Percentiles rank a stretch among this genome's conserved stretches.
Evolutionary conservation across 169 alveolate genomes (phyloP).

Genomic region (Plasmodium billcollinsi): DNA sequence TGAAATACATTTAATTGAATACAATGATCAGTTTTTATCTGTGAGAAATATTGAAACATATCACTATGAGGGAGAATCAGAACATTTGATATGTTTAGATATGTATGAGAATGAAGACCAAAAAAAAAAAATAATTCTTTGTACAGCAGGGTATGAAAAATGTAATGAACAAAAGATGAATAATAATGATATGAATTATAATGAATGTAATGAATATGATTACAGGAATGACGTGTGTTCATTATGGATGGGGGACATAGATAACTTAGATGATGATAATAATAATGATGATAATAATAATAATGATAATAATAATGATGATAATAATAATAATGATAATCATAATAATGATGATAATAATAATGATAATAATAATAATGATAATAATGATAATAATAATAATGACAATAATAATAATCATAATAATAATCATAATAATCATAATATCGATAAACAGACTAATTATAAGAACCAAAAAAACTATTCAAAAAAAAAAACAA

Average conservation of each 20-base stretch:
- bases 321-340: neutral
- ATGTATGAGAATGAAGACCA: constrained; percentile 21
- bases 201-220: neutral
- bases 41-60: constrained; percentile 39
- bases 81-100: constrained; percentile 63
- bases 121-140: constrained; percentile 18
- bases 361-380: neutral
- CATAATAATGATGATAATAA: neutral
- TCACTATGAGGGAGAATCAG: constrained; percentile 36
- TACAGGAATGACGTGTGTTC: constrained; percentile 22
- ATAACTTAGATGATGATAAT: constrained; percentile 32
- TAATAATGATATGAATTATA: neutral
- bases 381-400: neutral
- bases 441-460: neutral
- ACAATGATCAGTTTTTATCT: constrained; percentile 32
- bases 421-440: neutral
- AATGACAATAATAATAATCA: neutral
- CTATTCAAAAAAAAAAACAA: constrained; percentile 4
- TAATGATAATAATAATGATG: neutral
- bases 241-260: constrained; percentile 23
- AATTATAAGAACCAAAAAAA: neutral
- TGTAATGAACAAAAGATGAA: neutral
- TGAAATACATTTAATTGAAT: constrained; percentile 72
- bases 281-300: neutral
- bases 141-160: constrained; percentile 27